Evolutionary conservation across 2,329 filamentous ascomycete genomes (phyloP).

Genomic region (Scedosporium boydii): DNA sequence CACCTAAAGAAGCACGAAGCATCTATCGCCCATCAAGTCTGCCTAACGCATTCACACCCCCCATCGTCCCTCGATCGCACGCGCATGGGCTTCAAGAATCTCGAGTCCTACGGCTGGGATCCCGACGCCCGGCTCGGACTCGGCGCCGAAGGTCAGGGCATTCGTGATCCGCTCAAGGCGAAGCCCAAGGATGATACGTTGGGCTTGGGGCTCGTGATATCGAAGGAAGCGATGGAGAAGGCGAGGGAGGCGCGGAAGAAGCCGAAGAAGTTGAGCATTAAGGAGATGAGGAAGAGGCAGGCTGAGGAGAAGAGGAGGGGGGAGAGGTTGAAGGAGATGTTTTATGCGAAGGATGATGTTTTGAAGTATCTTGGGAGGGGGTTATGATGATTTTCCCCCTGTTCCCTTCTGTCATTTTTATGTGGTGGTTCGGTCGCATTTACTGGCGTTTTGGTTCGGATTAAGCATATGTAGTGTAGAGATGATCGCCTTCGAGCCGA

Average conservation of each 20-base stretch:
- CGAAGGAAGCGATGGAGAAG: conserved; percentile 28
- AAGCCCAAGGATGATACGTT: conserved; percentile 63
- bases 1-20: conserved; percentile 38
- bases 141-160: conserved; percentile 61
- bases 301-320: conserved; percentile 52
- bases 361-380: conserved; percentile 57
- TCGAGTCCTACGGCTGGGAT: conserved; percentile 63
- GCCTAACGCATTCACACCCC: conserved; percentile 58
- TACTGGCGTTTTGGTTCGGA: not conserved
- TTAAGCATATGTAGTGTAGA: no score
- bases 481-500: not conserved
- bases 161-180: conserved; percentile 65
- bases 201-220: conserved; percentile 54
- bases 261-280: conserved; percentile 53
- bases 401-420: no score
- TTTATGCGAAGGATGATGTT: conserved; percentile 68
- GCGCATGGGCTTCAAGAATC: conserved; percentile 58
- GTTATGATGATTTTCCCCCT: not conserved
- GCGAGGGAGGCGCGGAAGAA: conserved; percentile 32
- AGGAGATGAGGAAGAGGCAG: conserved; percentile 54
- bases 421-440: not conserved
- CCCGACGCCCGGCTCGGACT: conserved; percentile 64
- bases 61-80: conserved; percentile 62
- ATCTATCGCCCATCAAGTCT: conserved; percentile 63
- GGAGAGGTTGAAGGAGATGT: conserved; percentile 57